phyloP scores from a whole-genome alignment of 148 eudicot species.

The Spergularia bocconei region DNA sequence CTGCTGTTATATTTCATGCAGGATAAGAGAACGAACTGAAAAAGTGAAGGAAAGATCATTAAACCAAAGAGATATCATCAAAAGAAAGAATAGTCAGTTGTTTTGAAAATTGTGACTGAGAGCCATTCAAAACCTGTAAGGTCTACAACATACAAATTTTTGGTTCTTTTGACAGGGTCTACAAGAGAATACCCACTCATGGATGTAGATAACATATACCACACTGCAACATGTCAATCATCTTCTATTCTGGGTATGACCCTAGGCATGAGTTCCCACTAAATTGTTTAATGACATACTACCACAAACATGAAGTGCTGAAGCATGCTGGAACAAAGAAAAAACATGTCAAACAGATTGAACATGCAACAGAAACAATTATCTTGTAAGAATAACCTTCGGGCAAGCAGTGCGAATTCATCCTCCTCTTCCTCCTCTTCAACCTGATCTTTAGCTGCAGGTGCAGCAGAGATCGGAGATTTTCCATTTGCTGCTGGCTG shows the following conservation, averaged over 20 bases:
- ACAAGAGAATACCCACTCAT: too few species aligned
- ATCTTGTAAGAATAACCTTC: slow-evolving; percentile 47
- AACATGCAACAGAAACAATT: slow-evolving; percentile 9
- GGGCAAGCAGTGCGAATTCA: slow-evolving; percentile 72
- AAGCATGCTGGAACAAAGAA: neutral
- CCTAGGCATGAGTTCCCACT: neutral
- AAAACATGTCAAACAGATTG: neutral
- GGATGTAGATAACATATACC: too few species aligned
- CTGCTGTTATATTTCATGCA: neutral
- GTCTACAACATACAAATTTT: too few species aligned
- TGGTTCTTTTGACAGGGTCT: too few species aligned
- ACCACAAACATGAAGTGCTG: neutral
- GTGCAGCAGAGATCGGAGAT: slow-evolving; percentile 37
- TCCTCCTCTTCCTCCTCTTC: slow-evolving; percentile 92
- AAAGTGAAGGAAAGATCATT: too few species aligned
- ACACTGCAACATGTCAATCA: too few species aligned
- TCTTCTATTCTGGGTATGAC: too few species aligned
- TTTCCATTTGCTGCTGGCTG: slow-evolving; percentile 27
- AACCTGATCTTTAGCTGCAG: slow-evolving; percentile 26
- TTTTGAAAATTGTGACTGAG: too few species aligned
- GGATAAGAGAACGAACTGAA: neutral
- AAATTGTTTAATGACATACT: neutral
- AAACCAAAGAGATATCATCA: too few species aligned
- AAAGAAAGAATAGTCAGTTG: too few species aligned
- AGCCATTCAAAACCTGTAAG: too few species aligned